Conservation (phyloP, 164 flowering plant genomes). For the Amborella trichopoda region DNA sequence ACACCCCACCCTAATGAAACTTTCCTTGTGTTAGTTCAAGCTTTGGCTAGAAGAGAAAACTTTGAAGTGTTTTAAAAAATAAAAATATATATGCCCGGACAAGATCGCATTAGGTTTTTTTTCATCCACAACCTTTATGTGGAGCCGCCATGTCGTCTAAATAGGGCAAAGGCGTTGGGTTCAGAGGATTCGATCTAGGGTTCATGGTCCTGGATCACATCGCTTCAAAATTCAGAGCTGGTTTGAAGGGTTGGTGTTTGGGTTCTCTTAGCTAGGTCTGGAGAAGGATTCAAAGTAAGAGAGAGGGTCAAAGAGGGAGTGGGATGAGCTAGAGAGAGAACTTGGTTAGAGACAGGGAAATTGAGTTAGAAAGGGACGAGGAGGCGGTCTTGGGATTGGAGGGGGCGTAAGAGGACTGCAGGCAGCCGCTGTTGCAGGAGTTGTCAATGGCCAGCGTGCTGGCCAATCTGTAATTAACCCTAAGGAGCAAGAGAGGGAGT, state of each 20-base stretch:
- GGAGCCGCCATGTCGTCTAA: neutral
- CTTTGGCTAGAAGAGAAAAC: too few species aligned
- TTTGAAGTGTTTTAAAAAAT: too few species aligned
- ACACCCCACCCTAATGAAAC: too few species aligned
- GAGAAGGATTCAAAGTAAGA: constrained; percentile 19
- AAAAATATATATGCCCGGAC: too few species aligned
- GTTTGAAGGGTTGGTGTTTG: constrained; percentile 5
- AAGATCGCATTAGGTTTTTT: too few species aligned
- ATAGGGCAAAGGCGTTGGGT: neutral
- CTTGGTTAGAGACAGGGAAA: constrained; percentile 5
- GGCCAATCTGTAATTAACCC: neutral
- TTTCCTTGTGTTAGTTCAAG: too few species aligned
- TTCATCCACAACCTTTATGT: neutral
- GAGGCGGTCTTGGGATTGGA: constrained; percentile 18
- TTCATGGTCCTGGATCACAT: constrained; percentile 23
- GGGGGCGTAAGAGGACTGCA: constrained; percentile 55
- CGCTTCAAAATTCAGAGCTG: constrained; percentile 32
- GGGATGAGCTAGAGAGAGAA: constrained; percentile 2
- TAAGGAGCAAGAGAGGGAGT: neutral
- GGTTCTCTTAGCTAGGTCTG: constrained; percentile 6
- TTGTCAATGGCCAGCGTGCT: constrained; percentile 7
- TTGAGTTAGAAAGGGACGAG: constrained; percentile 9
- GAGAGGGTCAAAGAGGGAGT: constrained; percentile 25
- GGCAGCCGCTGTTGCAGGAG: constrained; percentile 51
- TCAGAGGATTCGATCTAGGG: neutral